phyloP scores from a whole-genome alignment of 2,329 filamentous ascomycete genomes.

The Pestalotiopsis sp. region DNA sequence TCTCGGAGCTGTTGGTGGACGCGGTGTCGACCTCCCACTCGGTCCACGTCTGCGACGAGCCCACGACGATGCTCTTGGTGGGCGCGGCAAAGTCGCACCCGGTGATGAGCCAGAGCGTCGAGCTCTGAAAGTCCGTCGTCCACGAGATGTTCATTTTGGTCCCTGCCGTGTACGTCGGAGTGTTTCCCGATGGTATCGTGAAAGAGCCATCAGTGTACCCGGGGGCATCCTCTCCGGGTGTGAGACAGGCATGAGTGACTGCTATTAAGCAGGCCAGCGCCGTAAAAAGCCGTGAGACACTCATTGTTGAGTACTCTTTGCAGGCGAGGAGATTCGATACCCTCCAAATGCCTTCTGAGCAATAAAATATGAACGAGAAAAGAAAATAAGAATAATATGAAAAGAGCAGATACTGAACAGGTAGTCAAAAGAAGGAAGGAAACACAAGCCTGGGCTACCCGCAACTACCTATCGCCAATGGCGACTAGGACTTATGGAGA shows the following conservation, averaged over 20 bases:
- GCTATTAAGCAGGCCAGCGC: background rate
- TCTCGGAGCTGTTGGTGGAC: conserved; percentile 25
- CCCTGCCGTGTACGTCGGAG: conserved; percentile 20
- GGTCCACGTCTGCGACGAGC: conserved; percentile 18
- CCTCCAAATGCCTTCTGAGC: background rate
- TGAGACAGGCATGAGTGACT: background rate
- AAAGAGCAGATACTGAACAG: background rate
- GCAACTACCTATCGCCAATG: background rate
- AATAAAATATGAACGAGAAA: background rate
- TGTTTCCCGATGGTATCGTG: conserved; percentile 20
- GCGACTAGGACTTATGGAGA: background rate
- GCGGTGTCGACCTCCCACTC: conserved; percentile 25
- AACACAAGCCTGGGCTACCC: background rate
- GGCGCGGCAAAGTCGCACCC: conserved; percentile 22
- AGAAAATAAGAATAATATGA: background rate
- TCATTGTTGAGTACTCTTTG: background rate
- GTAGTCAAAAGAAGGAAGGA: background rate
- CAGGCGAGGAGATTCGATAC: background rate
- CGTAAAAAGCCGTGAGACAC: background rate
- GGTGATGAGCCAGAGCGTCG: conserved; percentile 26
- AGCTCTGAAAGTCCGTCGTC: conserved; percentile 23
- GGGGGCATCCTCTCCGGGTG: conserved; percentile 10
- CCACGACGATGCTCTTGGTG: conserved; percentile 23
- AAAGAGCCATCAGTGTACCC: conserved; percentile 24
- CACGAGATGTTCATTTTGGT: conserved; percentile 25